Base-by-base conservation (phyloP, 768 basidiomycete genomes). In the Daedalea quercina region DNA sequence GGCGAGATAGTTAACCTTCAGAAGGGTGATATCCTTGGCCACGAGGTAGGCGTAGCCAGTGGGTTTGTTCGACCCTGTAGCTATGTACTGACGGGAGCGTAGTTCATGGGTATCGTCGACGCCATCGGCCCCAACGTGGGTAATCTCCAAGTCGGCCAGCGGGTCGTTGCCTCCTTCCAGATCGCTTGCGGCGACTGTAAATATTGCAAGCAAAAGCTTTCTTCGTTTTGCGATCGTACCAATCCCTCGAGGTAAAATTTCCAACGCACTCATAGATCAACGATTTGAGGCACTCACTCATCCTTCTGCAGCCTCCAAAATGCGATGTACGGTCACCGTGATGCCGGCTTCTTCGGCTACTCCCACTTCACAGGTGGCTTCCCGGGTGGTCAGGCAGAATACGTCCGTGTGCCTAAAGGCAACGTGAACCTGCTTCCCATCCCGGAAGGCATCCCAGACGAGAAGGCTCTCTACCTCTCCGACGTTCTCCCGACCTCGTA, bases 131-230 rank as follows among this genome's bases (percentile, higher is more conserved):
- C 80, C 0, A 77, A 73, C 51, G 82, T 89, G n/a, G 78, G 66
- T 35, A 79, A 81, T 44, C 66, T 87, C 53, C 68, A 76, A 26
- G 57, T 71, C 12, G 88, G 87, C 19, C 80, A 90, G 60, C 78
- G 86, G 22, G 87, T 89, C 50, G 87, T 90, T n/a, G 77, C 80
- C 0, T 82, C 81, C 1, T 90, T 90, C 79, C 85, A 88, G 62
- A 81, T 85, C 49, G 84, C 85, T 0, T 89, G 87, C 59, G 85
- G 87, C 2, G 74, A 77, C 46, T 88, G 87, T 67, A 66, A 74
- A 43, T 89, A 79, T 67, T 90, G 88, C 77, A 69, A 87, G 66
- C 66, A 88, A 65, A 86, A 85, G 59, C 71, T 85, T 0, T 84
- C 83, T 0, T 83, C 82, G 1, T 80, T 87, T 65, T 91, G 88